These are phyloP conservation scores for Metschnikowia kofuensis DNA, from an alignment of 805 yeast genomes.

Conservation along the genomic window DNA sequence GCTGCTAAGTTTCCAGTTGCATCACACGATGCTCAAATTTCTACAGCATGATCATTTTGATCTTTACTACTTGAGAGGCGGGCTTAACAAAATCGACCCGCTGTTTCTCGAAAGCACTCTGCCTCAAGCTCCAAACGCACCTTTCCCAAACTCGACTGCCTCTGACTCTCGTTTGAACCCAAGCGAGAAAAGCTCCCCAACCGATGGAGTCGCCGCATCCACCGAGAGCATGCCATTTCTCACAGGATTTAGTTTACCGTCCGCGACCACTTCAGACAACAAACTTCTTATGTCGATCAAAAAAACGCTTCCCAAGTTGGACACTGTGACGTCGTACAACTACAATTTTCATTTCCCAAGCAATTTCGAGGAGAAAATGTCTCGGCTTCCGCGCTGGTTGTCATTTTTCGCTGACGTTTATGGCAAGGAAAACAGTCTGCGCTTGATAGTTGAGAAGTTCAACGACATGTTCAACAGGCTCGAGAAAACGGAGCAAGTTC, in stretches of 20 bases:
- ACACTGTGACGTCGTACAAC: slow-evolving; percentile 19
- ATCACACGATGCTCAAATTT: slow-evolving; percentile 35
- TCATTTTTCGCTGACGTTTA: slow-evolving; percentile 20
- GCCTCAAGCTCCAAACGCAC: not conserved
- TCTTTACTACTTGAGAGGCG: slow-evolving; percentile 27
- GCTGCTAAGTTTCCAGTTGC: slow-evolving; percentile 25
- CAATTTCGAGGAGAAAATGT: slow-evolving; percentile 12
- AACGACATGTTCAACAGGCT: slow-evolving; percentile 34
- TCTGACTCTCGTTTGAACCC: not conserved
- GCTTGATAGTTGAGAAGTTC: slow-evolving; percentile 24
- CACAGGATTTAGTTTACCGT: slow-evolving; percentile 43
- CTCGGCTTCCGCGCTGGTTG: slow-evolving; percentile 34
- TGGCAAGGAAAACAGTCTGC: slow-evolving; percentile 15
- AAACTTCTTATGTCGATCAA: slow-evolving; percentile 37
- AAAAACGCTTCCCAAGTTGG: slow-evolving; percentile 28
- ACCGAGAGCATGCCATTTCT: slow-evolving; percentile 20
- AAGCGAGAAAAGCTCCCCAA: not conserved
- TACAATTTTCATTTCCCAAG: slow-evolving; percentile 25
- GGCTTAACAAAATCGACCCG: slow-evolving; percentile 19
- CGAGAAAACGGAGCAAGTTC: slow-evolving; percentile 37
- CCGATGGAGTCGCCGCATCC: not conserved
- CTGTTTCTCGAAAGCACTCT: slow-evolving; percentile 9
- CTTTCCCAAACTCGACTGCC: not conserved
- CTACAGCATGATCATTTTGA: slow-evolving; percentile 20
- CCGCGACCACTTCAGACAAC: slow-evolving; percentile 34